These are phyloP conservation scores for Fusarium buharicum DNA, from an alignment of 2,329 filamentous ascomycete species.

Conservation along the genomic window DNA sequence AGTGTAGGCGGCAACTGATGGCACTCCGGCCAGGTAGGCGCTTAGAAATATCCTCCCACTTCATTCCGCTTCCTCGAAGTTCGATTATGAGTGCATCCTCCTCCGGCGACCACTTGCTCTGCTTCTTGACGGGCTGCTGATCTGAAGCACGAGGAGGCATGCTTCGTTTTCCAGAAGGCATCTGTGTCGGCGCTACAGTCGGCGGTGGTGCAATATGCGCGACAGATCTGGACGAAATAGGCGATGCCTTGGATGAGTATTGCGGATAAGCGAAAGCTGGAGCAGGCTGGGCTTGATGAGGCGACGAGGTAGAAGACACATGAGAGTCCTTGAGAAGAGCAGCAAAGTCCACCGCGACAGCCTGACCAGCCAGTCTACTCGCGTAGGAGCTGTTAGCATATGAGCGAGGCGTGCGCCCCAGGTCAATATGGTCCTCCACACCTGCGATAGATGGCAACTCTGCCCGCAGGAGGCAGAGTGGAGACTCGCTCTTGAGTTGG, in stretches of 20 bases:
- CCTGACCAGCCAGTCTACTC: conserved; percentile 48
- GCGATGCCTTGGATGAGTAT: conserved; percentile 38
- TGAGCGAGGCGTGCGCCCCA: conserved; percentile 45
- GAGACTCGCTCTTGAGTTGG: conserved; percentile 56
- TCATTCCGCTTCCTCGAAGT: conserved; percentile 89
- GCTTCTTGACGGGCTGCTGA: conserved; percentile 86
- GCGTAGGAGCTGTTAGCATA: conserved; percentile 45
- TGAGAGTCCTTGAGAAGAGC: conserved; percentile 83
- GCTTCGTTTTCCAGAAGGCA: conserved; percentile 48
- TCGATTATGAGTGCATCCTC: conserved; percentile 96
- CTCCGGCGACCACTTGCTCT: conserved; percentile 95
- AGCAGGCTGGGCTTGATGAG: conserved; percentile 45
- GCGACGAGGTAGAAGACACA: conserved; percentile 69
- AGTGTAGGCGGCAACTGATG: conserved; percentile 93
- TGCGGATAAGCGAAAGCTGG: conserved; percentile 25
- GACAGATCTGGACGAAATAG: conserved; percentile 37
- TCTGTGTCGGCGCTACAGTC: conserved; percentile 49
- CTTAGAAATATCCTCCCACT: conserved; percentile 98
- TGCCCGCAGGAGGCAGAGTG: conserved; percentile 56
- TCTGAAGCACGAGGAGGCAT: conserved; percentile 63
- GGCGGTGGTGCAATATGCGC: conserved; percentile 40
- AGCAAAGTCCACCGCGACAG: conserved; percentile 94
- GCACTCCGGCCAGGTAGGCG: conserved; percentile 88
- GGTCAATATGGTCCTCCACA: conserved; percentile 44
- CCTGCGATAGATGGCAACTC: conserved; percentile 50